Evolutionary conservation across 2,329 filamentous ascomycete genomes (phyloP).

Genomic region (Trichocomaceae sp.): DNA sequence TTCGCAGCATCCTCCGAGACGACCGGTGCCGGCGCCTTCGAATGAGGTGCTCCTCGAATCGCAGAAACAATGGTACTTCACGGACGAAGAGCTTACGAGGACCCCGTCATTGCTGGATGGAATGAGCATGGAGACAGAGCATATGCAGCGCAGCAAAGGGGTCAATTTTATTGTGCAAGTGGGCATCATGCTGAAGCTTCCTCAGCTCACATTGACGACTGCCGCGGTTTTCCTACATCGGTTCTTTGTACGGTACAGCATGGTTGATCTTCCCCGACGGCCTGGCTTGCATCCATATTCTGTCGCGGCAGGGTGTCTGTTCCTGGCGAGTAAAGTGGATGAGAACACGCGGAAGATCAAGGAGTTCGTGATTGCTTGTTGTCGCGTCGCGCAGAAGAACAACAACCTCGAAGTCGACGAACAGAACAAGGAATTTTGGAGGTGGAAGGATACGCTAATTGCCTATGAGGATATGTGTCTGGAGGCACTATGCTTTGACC

Average conservation of each 20-base stretch:
- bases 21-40: conserved; percentile 32
- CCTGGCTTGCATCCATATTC: conserved; percentile 84
- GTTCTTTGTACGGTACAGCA: conserved; percentile 85
- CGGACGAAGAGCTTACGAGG: conserved; percentile 69
- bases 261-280: conserved; percentile 63
- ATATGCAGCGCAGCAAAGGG: conserved; percentile 76
- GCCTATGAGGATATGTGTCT: conserved; percentile 89
- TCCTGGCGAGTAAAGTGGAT: conserved; percentile 93
- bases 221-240: conserved; percentile 93
- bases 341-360: conserved; percentile 96
- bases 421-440: conserved; percentile 97
- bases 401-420: conserved; percentile 84
- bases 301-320: conserved; percentile 83
- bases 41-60: conserved; percentile 48
- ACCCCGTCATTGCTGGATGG: conserved; percentile 82
- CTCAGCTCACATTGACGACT: conserved; percentile 85
- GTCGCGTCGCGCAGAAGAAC: conserved; percentile 92
- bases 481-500: conserved; percentile 86
- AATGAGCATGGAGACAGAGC: conserved; percentile 68
- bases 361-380: conserved; percentile 87
- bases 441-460: conserved; percentile 90
- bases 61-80: conserved; percentile 82
- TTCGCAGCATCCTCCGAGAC: conserved; percentile 20
- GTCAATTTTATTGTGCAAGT: conserved; percentile 96
- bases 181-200: conserved; percentile 83